Base-by-base conservation (phyloP, 352 stramenopile genomes). In the Phytopythium litorale region DNA sequence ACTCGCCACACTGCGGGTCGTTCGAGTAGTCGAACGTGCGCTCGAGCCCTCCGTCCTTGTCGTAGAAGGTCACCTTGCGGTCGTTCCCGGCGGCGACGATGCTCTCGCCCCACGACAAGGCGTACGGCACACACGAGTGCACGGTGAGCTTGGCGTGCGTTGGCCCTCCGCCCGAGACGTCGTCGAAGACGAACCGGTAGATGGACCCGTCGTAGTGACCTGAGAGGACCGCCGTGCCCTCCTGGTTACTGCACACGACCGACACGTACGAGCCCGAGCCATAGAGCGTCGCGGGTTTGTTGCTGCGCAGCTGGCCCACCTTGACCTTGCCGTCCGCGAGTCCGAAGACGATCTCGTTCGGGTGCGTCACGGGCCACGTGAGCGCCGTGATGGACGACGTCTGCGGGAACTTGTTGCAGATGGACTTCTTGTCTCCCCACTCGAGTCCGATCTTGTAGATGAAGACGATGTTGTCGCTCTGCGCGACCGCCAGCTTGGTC, bases 381-480 rank as follows among this genome's bases (percentile, higher is more conserved):
- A 98, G 74, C 58, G 75, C 72, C 46, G 94, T 98, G 25, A 98
- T 75, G 9, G 89, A 89, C 55, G 71, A 75, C 35, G 69, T 75
- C 68, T 97, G 89, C 6, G 78, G 70, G 62, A 98, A 98, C 72
- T 98, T 98, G 80, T 98, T 98, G 76, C 93, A 98, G 49, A 98
- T 98, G 70, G 79, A 96, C 70, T 98, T 98, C 72, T 98, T 98
- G 69, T 98, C 94, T 16, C 87, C 87, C 89, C 90, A 98, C 35
- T 98, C 92, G 28, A 96, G 60, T 0, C 94, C 89, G 50, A 98
- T 89, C 73, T 98, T 98, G 78, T 98, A 98, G 55, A 98, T 93
- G 67, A 98, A 98, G 7, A 98, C 88, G 60, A 98, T 98, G 73
- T 97, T 98, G 79, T 98, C 94, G 67, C 80, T 97, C 74, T 98